A percentile compares a stretch with the other conserved stretches of the same genome.
These are phyloP conservation scores for Tephrocybe sp. DNA, from an alignment of 768 basidiomycete genomes.

Conservation along the genomic window DNA sequence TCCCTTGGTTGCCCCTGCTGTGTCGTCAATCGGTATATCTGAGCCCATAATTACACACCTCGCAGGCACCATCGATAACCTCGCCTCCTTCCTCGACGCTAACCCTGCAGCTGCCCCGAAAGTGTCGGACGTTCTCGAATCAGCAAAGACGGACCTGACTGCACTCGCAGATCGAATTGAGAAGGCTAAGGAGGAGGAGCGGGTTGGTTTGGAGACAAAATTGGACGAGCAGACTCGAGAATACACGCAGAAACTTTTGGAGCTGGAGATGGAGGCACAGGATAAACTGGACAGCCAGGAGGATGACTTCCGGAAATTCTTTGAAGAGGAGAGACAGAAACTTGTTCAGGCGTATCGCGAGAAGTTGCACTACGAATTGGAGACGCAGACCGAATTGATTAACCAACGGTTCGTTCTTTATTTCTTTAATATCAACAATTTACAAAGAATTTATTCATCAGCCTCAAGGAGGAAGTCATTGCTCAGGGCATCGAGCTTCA, in stretches of 20 bases:
- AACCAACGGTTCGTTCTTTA: conserved; percentile 77
- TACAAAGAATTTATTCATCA: conserved; percentile 32
- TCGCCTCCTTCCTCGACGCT: conserved; percentile 79
- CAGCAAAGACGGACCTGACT: conserved; percentile 80
- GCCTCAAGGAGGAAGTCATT: conserved; percentile 91
- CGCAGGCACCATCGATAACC: conserved; percentile 88
- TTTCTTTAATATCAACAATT: background rate
- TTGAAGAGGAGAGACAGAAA: conserved; percentile 73
- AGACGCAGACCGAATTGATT: conserved; percentile 88
- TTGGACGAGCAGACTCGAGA: conserved; percentile 85
- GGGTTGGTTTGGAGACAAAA: conserved; percentile 54
- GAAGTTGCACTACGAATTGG: conserved; percentile 83
- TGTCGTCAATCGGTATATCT: conserved; percentile 67
- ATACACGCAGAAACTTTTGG: conserved; percentile 78
- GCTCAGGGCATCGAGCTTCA: conserved; percentile 98
- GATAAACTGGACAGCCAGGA: conserved; percentile 85
- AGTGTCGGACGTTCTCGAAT: conserved; percentile 74
- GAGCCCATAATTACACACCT: conserved; percentile 95
- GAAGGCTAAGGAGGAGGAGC: conserved; percentile 78
- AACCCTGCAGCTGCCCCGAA: conserved; percentile 68
- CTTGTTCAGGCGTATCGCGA: conserved; percentile 80
- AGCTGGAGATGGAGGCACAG: conserved; percentile 82
- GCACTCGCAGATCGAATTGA: conserved; percentile 77
- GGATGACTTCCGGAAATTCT: conserved; percentile 78
- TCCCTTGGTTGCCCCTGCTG: conserved; percentile 79